These are phyloP conservation scores for Ophioceras dolichostomum DNA, from an alignment of 2,329 filamentous ascomycete species.

Conservation along the genomic window DNA sequence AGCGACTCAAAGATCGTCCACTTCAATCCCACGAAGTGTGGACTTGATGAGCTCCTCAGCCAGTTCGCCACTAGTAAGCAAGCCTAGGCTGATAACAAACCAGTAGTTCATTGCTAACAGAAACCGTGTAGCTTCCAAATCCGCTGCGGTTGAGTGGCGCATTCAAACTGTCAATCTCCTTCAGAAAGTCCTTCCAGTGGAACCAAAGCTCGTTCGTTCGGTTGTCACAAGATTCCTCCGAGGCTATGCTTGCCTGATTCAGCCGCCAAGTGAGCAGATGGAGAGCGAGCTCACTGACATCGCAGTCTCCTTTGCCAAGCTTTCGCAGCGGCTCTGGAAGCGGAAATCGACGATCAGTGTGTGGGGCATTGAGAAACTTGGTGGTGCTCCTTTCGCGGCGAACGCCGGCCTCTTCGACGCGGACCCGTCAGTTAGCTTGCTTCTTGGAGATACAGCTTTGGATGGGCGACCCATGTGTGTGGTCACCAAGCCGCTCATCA, in stretches of 20 bases:
- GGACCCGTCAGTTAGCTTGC: not conserved
- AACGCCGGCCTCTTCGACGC: not conserved
- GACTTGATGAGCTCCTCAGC: too few relatives aligned
- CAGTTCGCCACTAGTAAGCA: not conserved
- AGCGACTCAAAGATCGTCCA: too few relatives aligned
- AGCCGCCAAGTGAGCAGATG: not conserved
- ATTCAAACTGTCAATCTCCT: not conserved
- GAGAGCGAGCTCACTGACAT: not conserved
- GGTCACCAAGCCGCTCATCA: not conserved
- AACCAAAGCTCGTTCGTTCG: not conserved
- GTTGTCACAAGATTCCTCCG: not conserved
- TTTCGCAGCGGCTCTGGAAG: not conserved
- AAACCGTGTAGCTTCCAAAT: not conserved
- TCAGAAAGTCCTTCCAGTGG: not conserved
- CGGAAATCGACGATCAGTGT: not conserved
- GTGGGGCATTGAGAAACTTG: not conserved
- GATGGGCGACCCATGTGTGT: constrained; percentile 1
- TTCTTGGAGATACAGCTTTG: not conserved
- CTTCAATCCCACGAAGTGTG: too few relatives aligned
- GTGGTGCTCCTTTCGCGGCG: not conserved
- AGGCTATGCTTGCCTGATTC: not conserved
- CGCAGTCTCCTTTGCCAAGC: not conserved
- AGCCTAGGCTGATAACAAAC: too few relatives aligned
- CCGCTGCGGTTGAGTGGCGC: not conserved
- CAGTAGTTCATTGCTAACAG: too few relatives aligned